These are phyloP conservation scores for Kregervanrija delftensis DNA, from an alignment of 805 yeast species.

Conservation along the genomic window DNA sequence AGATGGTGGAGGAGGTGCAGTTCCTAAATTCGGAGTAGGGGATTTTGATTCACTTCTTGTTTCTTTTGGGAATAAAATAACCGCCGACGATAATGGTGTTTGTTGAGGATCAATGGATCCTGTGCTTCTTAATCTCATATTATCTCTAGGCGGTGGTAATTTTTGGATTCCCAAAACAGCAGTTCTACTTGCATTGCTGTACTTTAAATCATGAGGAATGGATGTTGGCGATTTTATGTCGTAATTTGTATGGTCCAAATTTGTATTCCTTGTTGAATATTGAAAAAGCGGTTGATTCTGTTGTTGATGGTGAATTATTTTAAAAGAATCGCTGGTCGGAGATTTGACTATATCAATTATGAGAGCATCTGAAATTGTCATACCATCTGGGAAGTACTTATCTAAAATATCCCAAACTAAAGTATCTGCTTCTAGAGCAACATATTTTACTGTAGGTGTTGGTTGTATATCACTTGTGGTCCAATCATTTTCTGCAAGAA, in stretches of 20 bases:
- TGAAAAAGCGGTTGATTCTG: conserved; percentile 1
- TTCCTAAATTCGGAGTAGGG: conserved; percentile 6
- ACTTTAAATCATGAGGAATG: too few relatives aligned
- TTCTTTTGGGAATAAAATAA: conserved; percentile 42
- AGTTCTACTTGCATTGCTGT: conserved; percentile 9
- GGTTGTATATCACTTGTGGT: background rate
- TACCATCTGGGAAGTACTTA: conserved; percentile 56
- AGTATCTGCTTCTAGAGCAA: conserved; percentile 51
- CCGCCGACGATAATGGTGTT: conserved; percentile 33
- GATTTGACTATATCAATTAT: conserved; percentile 35
- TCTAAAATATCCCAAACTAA: conserved; percentile 53
- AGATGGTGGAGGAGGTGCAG: conserved; percentile 6
- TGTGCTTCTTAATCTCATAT: conserved; percentile 12
- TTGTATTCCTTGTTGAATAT: too few relatives aligned
- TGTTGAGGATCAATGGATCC: conserved; percentile 4
- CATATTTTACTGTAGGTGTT: background rate
- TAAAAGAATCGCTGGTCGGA: conserved; percentile 23
- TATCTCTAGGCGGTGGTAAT: conserved; percentile 25
- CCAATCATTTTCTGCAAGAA: conserved; percentile 4
- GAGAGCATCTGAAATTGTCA: conserved; percentile 59
- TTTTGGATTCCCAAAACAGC: conserved; percentile 25
- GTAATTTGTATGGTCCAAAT: too few relatives aligned
- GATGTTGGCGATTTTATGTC: too few relatives aligned
- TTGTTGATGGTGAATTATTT: conserved; percentile 1
- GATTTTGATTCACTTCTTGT: conserved; percentile 15